A percentile compares a stretch with the other conserved stretches of the same genome.
Evolutionary conservation across 805 yeast genomes (phyloP).

Genomic region (Wickerhamomyces bisporus): DNA sequence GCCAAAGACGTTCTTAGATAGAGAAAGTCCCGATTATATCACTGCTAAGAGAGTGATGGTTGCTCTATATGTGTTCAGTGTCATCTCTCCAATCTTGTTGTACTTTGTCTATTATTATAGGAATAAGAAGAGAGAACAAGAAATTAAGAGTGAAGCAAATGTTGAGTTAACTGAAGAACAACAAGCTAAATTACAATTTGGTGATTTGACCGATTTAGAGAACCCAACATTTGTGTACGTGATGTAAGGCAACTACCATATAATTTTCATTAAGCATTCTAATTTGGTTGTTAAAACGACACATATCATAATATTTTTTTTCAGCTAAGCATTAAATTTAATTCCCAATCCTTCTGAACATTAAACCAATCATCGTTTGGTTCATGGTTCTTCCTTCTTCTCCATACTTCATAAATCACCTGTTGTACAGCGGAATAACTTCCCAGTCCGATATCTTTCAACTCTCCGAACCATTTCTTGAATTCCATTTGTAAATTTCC

Average conservation of each 20-base stretch:
- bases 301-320: too few species aligned
- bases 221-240: slow-evolving; percentile 33
- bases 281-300: too few species aligned
- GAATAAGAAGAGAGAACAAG: slow-evolving; percentile 4
- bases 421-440: slow-evolving; percentile 84
- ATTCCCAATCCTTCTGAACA: slow-evolving; percentile 78
- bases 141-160: background rate
- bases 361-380: slow-evolving; percentile 68
- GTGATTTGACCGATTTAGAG: slow-evolving; percentile 39
- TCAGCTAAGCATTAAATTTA: slow-evolving; percentile 62
- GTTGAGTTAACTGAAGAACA: slow-evolving; percentile 31
- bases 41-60: slow-evolving; percentile 39
- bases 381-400: slow-evolving; percentile 58
- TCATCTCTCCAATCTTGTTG: slow-evolving; percentile 9
- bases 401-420: slow-evolving; percentile 82
- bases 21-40: slow-evolving; percentile 39
- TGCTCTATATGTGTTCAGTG: slow-evolving; percentile 27
- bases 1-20: slow-evolving; percentile 41
- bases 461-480: slow-evolving; percentile 53
- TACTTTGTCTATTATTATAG: background rate
- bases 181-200: slow-evolving; percentile 26
- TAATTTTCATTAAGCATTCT: too few species aligned
- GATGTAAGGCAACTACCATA: slow-evolving; percentile 15
- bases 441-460: slow-evolving; percentile 56
- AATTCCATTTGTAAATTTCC: slow-evolving; percentile 55